These are phyloP conservation scores for Diaporthe longicolla DNA, from an alignment of 2,329 filamentous ascomycete species.

Conservation along the genomic window DNA sequence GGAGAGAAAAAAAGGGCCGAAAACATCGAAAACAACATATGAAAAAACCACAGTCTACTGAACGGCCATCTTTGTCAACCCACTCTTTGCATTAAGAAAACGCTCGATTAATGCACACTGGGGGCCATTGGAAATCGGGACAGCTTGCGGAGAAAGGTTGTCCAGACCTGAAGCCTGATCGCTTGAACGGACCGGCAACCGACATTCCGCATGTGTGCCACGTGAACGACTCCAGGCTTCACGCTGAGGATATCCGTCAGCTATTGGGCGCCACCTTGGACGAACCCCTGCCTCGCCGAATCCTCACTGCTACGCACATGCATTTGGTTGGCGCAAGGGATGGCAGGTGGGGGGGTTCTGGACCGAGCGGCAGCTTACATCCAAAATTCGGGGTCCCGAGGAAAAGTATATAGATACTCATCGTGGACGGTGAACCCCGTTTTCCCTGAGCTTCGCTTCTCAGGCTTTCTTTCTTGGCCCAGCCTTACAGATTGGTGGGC, in stretches of 20 bases:
- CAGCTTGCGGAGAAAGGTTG: not conserved
- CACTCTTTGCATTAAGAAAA: no score
- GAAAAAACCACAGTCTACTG: not conserved
- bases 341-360: not conserved
- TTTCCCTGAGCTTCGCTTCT: not conserved
- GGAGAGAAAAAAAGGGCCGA: not conserved
- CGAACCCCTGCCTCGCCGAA: not conserved
- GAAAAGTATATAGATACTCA: conserved; percentile 32
- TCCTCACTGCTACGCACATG: conserved; percentile 1
- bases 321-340: conserved; percentile 2
- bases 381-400: not conserved
- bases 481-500: not conserved
- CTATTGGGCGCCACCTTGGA: conserved; percentile 31
- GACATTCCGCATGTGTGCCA: conserved; percentile 2
- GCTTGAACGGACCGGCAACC: conserved; percentile 40
- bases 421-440: not conserved
- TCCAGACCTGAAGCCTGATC: not conserved
- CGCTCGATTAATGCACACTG: not conserved
- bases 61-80: not conserved
- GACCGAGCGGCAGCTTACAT: conserved; percentile 1
- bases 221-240: not conserved
- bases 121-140: conserved; percentile 22
- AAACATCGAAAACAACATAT: not conserved
- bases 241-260: not conserved
- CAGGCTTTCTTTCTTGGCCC: not conserved